Percentiles rank a stretch among this genome's conserved stretches.
These are phyloP conservation scores for Eucalyptus pauciflora DNA, from an alignment of 345 rosid genomes.

Conservation along the genomic window DNA sequence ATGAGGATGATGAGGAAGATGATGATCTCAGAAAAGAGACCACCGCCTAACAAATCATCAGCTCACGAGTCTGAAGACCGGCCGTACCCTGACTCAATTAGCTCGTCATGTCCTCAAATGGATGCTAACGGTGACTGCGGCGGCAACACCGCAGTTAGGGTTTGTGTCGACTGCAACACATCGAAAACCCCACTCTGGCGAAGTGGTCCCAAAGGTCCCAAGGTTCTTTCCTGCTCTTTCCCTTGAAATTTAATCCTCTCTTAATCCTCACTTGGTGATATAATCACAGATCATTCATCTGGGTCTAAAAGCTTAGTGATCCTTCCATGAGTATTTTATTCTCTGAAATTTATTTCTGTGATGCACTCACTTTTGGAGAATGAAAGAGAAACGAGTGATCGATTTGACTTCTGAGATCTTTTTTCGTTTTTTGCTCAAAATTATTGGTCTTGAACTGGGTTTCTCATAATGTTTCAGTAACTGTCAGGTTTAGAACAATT, in stretches of 20 bases:
- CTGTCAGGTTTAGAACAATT: neutral
- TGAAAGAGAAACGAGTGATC: neutral
- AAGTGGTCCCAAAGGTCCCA: constrained; percentile 91
- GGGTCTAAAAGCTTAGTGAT: neutral
- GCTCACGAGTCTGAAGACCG: neutral
- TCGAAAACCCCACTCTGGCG: constrained; percentile 97
- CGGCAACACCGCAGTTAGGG: constrained; percentile 21
- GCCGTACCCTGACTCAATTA: neutral
- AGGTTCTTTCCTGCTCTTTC: constrained; percentile 28
- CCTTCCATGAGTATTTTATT: neutral
- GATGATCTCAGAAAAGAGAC: constrained; percentile 9
- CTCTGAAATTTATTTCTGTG: neutral
- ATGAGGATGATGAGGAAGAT: constrained; percentile 79
- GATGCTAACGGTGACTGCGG: neutral
- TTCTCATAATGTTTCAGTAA: neutral
- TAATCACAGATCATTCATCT: neutral
- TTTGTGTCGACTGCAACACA: constrained; percentile 87
- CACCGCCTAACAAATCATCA: neutral
- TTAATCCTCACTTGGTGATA: neutral
- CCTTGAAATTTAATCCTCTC: neutral
- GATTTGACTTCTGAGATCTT: neutral
- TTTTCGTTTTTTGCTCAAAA: neutral
- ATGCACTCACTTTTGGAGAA: neutral
- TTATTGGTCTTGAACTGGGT: neutral
- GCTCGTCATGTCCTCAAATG: neutral